Percentiles rank a stretch among this genome's conserved stretches.
phyloP scores from a whole-genome alignment of 805 yeast genomes.

The Metschnikowia arizonensis region DNA sequence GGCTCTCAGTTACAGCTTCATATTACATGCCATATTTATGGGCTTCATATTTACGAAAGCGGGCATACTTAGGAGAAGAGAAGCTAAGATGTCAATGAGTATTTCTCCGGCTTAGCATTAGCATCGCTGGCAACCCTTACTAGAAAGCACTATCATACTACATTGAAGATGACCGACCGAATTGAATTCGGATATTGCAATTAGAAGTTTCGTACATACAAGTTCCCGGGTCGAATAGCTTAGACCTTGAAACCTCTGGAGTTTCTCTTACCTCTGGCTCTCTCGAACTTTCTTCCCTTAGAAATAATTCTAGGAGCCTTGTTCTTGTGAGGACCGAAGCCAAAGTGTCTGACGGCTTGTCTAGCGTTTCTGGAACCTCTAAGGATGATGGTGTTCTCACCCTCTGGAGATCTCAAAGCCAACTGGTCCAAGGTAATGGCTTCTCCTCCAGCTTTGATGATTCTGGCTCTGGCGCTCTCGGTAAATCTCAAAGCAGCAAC shows the following conservation, averaged over 20 bases:
- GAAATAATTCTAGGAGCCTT: slow-evolving; percentile 98
- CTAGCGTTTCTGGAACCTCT: slow-evolving; percentile 99
- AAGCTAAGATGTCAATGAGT: no score
- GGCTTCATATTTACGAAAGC: no score
- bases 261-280: slow-evolving; percentile 99
- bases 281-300: slow-evolving; percentile 99
- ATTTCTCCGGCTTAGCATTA: no score
- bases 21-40: no score
- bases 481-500: slow-evolving; percentile 99
- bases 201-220: slow-evolving; percentile 6
- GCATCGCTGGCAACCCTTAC: no score
- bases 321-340: slow-evolving; percentile 99
- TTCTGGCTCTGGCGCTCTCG: slow-evolving; percentile 97
- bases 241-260: slow-evolving; percentile 99
- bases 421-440: slow-evolving; percentile 98
- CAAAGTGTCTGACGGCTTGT: slow-evolving; percentile 99
- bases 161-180: slow-evolving; percentile 2
- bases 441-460: slow-evolving; percentile 99
- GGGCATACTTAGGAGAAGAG: no score
- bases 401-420: slow-evolving; percentile 99
- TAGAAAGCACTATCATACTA: no score
- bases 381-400: slow-evolving; percentile 95
- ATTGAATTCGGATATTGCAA: neutral
- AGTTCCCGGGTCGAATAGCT: slow-evolving; percentile 23
- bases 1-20: no score